Percentiles rank a stretch among this genome's conserved stretches.
Conservation (phyloP, 371 early-diverging fungal species). For the Mortierella sp. region DNA sequence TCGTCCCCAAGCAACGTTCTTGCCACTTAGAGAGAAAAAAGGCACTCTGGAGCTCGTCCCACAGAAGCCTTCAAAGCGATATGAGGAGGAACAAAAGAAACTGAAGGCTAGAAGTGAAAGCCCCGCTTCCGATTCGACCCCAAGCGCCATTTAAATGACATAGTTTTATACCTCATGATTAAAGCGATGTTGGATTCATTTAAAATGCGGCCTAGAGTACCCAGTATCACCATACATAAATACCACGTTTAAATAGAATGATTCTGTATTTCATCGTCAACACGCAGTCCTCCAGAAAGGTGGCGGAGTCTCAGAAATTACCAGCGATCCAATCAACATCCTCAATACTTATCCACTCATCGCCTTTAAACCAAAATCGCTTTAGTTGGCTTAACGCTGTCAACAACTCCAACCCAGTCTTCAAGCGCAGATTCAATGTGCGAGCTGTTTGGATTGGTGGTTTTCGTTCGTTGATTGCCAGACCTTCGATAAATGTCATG, state of each 20-base stretch:
- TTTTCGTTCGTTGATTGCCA: neutral
- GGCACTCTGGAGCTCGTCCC: constrained; percentile 4
- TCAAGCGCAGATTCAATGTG: neutral
- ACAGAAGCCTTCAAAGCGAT: constrained; percentile 12
- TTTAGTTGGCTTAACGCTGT: neutral
- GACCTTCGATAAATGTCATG: neutral
- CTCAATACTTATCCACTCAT: neutral
- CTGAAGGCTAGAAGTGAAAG: neutral
- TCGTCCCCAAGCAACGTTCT: constrained; percentile 20
- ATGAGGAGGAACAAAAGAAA: constrained; percentile 8
- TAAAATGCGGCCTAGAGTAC: too few species aligned
- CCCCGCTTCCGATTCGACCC: neutral
- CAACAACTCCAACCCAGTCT: neutral
- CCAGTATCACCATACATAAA: neutral
- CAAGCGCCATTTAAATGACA: neutral
- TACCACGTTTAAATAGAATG: neutral
- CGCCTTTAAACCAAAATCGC: neutral
- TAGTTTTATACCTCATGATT: neutral
- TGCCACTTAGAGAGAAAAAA: constrained; percentile 4
- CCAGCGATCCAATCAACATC: neutral
- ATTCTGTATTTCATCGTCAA: neutral
- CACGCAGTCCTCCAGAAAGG: neutral
- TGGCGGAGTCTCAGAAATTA: neutral
- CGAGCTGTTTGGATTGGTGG: neutral
- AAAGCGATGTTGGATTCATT: too few species aligned